A percentile compares a stretch with the other conserved stretches of the same genome.
Conservation (phyloP, 805 yeast species). For the Ogataea kodamae region DNA sequence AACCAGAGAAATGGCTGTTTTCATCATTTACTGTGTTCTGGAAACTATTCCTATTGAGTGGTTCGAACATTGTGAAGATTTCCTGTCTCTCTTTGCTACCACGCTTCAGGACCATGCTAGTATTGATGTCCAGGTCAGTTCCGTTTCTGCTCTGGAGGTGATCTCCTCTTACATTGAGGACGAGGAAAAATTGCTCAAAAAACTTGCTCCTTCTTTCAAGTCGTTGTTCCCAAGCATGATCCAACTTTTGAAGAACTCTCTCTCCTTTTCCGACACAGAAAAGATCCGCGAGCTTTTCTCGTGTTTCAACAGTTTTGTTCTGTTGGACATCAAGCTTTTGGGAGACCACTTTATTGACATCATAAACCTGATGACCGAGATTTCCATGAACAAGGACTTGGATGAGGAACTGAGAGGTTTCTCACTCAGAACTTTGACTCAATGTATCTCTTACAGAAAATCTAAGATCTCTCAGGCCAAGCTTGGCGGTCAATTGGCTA, state of each 20-base stretch:
- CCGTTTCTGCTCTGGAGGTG: slow-evolving; percentile 75
- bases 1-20: slow-evolving; percentile 79
- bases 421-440: slow-evolving; percentile 79
- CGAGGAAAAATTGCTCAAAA: slow-evolving; percentile 42
- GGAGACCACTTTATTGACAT: slow-evolving; percentile 72
- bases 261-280: slow-evolving; percentile 67
- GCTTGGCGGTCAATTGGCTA: slow-evolving; percentile 76
- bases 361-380: slow-evolving; percentile 69
- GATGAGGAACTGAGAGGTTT: slow-evolving; percentile 82
- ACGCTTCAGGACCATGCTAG: slow-evolving; percentile 64
- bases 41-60: slow-evolving; percentile 66
- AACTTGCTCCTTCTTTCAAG: slow-evolving; percentile 48
- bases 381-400: slow-evolving; percentile 59
- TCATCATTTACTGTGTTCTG: slow-evolving; percentile 69
- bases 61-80: slow-evolving; percentile 55
- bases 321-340: slow-evolving; percentile 71
- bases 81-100: slow-evolving; percentile 64
- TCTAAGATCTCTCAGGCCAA: slow-evolving; percentile 74
- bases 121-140: slow-evolving; percentile 72
- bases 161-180: slow-evolving; percentile 68
- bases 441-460: slow-evolving; percentile 76
- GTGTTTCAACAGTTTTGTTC: slow-evolving; percentile 74
- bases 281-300: slow-evolving; percentile 74
- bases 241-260: slow-evolving; percentile 70
- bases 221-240: slow-evolving; percentile 76